phyloP scores from a whole-genome alignment of 2,329 filamentous ascomycete genomes.

The Pyrenochaeta sp. region DNA sequence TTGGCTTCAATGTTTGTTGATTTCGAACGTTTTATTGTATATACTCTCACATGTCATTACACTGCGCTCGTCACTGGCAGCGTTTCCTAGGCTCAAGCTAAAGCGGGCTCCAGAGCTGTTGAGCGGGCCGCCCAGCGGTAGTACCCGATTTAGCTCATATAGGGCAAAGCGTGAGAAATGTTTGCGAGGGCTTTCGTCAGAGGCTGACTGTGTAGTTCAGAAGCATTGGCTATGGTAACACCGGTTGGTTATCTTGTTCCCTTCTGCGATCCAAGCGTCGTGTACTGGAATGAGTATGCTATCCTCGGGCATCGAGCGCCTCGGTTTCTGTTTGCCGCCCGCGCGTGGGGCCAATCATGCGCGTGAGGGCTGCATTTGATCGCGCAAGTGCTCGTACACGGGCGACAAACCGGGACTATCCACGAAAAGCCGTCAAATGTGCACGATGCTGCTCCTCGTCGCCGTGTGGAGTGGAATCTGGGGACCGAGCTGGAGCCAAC shows the following conservation, averaged over 20 bases:
- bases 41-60: background rate
- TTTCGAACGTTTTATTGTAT: background rate
- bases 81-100: no score
- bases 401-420: background rate
- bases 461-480: slow-evolving; percentile 14
- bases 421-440: background rate
- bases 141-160: background rate
- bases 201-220: background rate
- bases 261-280: slow-evolving; percentile 9
- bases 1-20: background rate
- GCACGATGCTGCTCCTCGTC: slow-evolving; percentile 2
- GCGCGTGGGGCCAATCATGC: background rate
- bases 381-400: background rate
- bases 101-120: background rate
- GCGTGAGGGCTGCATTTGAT: background rate
- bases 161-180: no score
- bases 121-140: background rate
- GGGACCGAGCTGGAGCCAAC: slow-evolving; percentile 18
- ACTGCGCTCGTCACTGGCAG: no score
- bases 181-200: no score
- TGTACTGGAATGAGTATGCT: background rate
- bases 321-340: background rate
- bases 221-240: background rate
- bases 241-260: background rate
- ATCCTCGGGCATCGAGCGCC: background rate